A percentile compares a stretch with the other conserved stretches of the same genome.
Evolutionary conservation across 2,329 filamentous ascomycete species (phyloP).

Genomic region (Fusarium multiceps): DNA sequence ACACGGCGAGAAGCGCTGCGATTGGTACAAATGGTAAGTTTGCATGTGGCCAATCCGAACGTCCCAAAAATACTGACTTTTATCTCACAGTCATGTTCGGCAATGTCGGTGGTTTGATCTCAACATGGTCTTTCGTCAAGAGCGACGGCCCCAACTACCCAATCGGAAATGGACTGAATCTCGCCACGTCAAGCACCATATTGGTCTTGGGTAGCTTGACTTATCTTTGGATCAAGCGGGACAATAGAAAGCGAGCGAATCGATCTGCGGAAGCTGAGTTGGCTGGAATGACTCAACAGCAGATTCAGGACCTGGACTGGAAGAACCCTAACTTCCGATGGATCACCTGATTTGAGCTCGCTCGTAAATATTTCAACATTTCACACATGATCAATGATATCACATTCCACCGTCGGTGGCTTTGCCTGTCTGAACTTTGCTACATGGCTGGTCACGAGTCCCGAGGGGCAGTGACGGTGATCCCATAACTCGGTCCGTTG

Average conservation of each 20-base stretch:
- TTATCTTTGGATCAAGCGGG: slow-evolving; percentile 69
- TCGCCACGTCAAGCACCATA: slow-evolving; percentile 66
- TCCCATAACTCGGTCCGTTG: background rate
- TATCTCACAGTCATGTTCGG: slow-evolving; percentile 69
- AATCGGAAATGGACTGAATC: slow-evolving; percentile 77
- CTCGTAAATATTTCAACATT: background rate
- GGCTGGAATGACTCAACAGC: slow-evolving; percentile 61
- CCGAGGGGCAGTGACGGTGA: background rate
- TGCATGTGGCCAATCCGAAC: rapidly evolving
- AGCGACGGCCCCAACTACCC: slow-evolving; percentile 72
- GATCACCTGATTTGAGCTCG: slow-evolving; percentile 42
- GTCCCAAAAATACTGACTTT: background rate
- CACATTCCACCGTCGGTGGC: background rate
- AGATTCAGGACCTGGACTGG: slow-evolving; percentile 73
- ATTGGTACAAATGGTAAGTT: slow-evolving; percentile 65
- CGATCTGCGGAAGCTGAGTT: slow-evolving; percentile 57
- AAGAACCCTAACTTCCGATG: slow-evolving; percentile 73
- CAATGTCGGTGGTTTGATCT: slow-evolving; percentile 74
- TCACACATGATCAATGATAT: background rate
- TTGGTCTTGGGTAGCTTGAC: slow-evolving; percentile 60
- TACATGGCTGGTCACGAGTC: background rate
- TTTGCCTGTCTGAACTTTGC: background rate
- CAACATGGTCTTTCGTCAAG: slow-evolving; percentile 72
- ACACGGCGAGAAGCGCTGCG: slow-evolving; percentile 74
- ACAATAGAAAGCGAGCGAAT: slow-evolving; percentile 61